phyloP scores from a whole-genome alignment of 2,329 filamentous ascomycete genomes.

The Fusarium goolgardi region DNA sequence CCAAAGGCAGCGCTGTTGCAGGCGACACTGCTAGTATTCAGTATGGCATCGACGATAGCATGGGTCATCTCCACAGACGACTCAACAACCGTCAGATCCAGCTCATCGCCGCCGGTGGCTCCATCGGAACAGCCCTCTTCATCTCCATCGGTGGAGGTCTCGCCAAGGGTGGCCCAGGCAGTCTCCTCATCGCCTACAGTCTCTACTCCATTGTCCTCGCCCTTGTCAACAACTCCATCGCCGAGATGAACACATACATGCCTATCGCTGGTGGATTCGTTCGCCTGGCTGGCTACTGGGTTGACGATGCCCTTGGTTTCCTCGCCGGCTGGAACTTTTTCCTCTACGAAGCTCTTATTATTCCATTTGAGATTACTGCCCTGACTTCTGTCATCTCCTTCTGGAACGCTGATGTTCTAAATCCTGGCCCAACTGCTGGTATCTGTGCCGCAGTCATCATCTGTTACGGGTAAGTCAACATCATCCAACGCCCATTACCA shows the following conservation, averaged over 20 bases:
- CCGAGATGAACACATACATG: constrained; percentile 40
- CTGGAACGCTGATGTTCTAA: constrained; percentile 57
- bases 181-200: constrained; percentile 26
- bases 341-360: constrained; percentile 59
- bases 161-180: constrained; percentile 33
- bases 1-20: constrained; percentile 15
- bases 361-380: constrained; percentile 64
- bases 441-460: constrained; percentile 59
- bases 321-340: constrained; percentile 40
- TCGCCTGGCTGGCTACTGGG: constrained; percentile 35
- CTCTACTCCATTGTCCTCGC: constrained; percentile 33
- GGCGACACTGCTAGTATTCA: constrained; percentile 23
- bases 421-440: constrained; percentile 53
- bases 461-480: constrained; percentile 51
- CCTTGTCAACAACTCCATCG: constrained; percentile 37
- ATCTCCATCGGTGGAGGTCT: constrained; percentile 41
- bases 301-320: constrained; percentile 34
- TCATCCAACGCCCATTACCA: too few species aligned
- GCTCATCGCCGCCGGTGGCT: constrained; percentile 47
- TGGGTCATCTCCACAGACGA: constrained; percentile 37
- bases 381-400: constrained; percentile 62
- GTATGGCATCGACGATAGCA: constrained; percentile 3
- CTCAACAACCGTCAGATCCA: constrained; percentile 40
- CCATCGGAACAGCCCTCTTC: constrained; percentile 39
- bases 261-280: constrained; percentile 36